These are phyloP conservation scores for Phytophthora boehmeriae DNA, from an alignment of 352 stramenopile genomes.

Conservation along the genomic window DNA sequence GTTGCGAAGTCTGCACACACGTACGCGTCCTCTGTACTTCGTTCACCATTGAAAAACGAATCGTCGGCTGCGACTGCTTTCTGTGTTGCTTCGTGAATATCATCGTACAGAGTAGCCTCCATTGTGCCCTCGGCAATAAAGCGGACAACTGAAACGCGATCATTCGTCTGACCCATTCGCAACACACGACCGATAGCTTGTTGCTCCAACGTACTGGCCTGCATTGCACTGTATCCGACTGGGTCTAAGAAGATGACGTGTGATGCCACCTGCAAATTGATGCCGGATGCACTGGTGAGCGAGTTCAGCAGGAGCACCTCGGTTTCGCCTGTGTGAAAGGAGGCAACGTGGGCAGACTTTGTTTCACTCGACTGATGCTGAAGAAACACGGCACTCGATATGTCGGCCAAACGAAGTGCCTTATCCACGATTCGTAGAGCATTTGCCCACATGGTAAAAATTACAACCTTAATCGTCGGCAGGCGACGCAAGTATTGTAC, in stretches of 20 bases:
- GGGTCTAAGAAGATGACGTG: conserved; percentile 87
- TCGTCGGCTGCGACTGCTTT: conserved; percentile 56
- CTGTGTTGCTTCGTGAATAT: conserved; percentile 63
- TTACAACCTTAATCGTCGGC: conserved; percentile 66
- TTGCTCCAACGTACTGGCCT: conserved; percentile 79
- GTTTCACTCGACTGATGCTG: conserved; percentile 78
- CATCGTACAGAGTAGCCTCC: conserved; percentile 73
- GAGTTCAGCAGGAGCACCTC: conserved; percentile 82
- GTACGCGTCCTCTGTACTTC: conserved; percentile 49
- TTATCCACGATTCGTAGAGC: conserved; percentile 67
- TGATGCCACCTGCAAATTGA: conserved; percentile 85
- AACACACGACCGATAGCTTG: conserved; percentile 86
- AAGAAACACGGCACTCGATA: conserved; percentile 76
- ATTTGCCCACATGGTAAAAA: conserved; percentile 87
- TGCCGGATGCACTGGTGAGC: conserved; percentile 81
- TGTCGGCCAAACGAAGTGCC: conserved; percentile 55
- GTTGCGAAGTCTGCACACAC: conserved; percentile 61
- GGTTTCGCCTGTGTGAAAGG: conserved; percentile 67
- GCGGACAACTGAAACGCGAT: conserved; percentile 67
- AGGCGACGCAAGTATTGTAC: conserved; percentile 67
- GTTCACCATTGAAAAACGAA: conserved; percentile 74
- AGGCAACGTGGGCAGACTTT: conserved; percentile 72
- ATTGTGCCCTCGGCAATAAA: conserved; percentile 80
- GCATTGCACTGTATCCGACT: conserved; percentile 66
- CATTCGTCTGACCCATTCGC: conserved; percentile 85